A percentile compares a stretch with the other conserved stretches of the same genome.
Evolutionary conservation across 768 basidiomycete genomes (phyloP).

Genomic region (Suillus clintonianus): DNA sequence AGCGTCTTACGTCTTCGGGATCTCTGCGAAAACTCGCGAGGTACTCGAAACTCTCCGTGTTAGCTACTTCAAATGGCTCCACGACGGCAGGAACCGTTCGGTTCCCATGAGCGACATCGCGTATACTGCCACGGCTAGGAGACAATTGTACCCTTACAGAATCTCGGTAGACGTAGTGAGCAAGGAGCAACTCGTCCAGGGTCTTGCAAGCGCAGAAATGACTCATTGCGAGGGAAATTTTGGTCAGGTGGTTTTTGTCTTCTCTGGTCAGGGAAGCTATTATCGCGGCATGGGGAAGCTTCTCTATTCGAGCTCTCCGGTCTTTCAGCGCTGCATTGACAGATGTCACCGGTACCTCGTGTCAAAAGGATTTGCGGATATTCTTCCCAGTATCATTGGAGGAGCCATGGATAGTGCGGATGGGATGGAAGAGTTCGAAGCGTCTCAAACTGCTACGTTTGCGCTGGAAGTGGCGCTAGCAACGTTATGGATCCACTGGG

Average conservation of each 20-base stretch:
- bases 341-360: constrained; percentile 56
- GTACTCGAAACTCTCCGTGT: constrained; percentile 50
- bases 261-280: constrained; percentile 75
- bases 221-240: constrained; percentile 29
- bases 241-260: constrained; percentile 59
- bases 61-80: constrained; percentile 51
- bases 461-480: constrained; percentile 65
- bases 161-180: constrained; percentile 48
- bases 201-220: constrained; percentile 39
- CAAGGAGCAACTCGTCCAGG: constrained; percentile 47
- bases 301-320: constrained; percentile 50
- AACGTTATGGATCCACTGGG: constrained; percentile 70
- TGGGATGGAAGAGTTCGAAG: constrained; percentile 42
- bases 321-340: constrained; percentile 56
- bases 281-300: constrained; percentile 62
- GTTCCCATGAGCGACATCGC: constrained; percentile 51
- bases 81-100: constrained; percentile 23
- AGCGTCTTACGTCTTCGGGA: constrained; percentile 48
- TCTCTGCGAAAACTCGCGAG: constrained; percentile 58
- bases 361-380: constrained; percentile 50
- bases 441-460: constrained; percentile 56
- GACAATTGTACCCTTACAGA: constrained; percentile 56
- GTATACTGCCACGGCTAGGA: constrained; percentile 68
- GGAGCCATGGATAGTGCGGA: constrained; percentile 23
- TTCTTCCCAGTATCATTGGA: constrained; percentile 45